Percentiles rank a stretch among this genome's conserved stretches.
Conservation (phyloP, 164 flowering plant genomes). For the Liriodendron chinense region DNA sequence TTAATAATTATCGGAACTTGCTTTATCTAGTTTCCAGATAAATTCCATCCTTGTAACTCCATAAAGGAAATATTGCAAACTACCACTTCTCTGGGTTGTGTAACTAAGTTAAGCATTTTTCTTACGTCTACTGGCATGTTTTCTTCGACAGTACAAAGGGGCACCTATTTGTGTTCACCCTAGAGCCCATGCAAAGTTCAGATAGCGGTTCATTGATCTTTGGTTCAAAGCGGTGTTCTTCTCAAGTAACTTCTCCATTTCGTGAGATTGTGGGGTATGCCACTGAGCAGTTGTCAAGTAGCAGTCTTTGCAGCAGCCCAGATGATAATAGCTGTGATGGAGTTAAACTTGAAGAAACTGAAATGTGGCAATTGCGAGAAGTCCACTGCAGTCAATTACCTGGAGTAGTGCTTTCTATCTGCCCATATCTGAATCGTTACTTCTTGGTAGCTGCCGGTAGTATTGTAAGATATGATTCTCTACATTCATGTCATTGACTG, state of each 20-base stretch:
- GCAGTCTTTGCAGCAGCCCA: constrained; percentile 86
- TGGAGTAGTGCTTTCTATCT: constrained; percentile 81
- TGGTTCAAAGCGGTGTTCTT: constrained; percentile 49
- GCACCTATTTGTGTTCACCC: constrained; percentile 69
- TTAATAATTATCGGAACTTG: too few relatives aligned
- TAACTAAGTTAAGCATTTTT: neutral
- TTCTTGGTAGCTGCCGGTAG: constrained; percentile 89
- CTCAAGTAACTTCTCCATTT: constrained; percentile 64
- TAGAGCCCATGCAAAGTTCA: constrained; percentile 64
- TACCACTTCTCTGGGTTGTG: neutral
- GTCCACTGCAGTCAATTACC: constrained; percentile 43
- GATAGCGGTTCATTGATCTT: constrained; percentile 60
- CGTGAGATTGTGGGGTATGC: constrained; percentile 62
- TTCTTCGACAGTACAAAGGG: constrained; percentile 65
- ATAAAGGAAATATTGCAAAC: neutral
- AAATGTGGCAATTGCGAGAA: constrained; percentile 67
- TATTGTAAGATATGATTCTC: constrained; percentile 57
- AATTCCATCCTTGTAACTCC: neutral
- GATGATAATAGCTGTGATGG: constrained; percentile 78
- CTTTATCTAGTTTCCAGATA: neutral
- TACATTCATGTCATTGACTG: neutral
- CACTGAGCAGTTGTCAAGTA: constrained; percentile 64
- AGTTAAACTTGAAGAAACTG: constrained; percentile 74
- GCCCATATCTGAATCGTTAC: constrained; percentile 83
- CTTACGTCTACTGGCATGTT: neutral